These are phyloP conservation scores for Geotrichum aggregatum DNA, from an alignment of 1,139 yeast species.

Conservation along the genomic window DNA sequence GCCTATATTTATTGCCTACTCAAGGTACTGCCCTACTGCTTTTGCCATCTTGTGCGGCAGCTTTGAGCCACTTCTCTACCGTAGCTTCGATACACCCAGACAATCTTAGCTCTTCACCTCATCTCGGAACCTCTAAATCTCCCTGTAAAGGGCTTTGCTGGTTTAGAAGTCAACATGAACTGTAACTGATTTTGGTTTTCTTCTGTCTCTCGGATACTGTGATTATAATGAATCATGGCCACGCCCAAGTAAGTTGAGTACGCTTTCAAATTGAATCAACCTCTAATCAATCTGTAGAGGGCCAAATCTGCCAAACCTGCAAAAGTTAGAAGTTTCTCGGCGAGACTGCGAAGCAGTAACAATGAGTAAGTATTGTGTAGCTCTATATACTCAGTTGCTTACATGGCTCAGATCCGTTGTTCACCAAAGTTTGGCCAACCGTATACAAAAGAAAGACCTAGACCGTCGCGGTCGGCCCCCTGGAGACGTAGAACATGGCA, in stretches of 20 bases:
- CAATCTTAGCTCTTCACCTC: no score
- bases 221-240: conserved; percentile 1
- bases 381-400: background rate
- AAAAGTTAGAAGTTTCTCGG: background rate
- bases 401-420: background rate
- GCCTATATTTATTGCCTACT: no score
- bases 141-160: no score
- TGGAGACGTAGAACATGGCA: no score
- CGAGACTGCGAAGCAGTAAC: background rate
- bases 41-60: no score
- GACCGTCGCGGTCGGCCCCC: no score
- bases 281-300: background rate
- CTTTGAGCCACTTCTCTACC: no score
- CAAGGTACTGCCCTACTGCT: no score
- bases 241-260: background rate
- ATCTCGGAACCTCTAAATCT: no score
- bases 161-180: no score
- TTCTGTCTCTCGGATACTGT: background rate
- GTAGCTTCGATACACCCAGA: no score
- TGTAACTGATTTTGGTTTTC: no score
- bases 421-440: background rate
- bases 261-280: background rate
- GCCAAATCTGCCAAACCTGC: background rate
- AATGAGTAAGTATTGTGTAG: background rate
- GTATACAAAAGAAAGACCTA: background rate